Percentiles rank a stretch among this genome's conserved stretches.
Conservation (phyloP, 768 basidiomycete genomes). For the Tulasnella sp. region DNA sequence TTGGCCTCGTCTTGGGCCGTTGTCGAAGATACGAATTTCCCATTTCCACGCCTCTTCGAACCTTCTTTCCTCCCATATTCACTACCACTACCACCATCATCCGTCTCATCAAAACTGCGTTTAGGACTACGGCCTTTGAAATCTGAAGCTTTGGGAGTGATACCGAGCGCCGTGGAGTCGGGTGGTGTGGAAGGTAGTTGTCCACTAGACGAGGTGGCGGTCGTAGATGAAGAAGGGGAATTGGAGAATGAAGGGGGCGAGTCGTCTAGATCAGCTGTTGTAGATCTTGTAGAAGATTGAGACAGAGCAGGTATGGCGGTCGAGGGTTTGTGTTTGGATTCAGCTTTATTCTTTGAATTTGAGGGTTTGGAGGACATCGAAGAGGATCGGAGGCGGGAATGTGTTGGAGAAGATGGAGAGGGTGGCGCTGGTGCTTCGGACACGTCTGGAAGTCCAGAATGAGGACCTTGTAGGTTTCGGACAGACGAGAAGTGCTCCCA, state of each 20-base stretch:
- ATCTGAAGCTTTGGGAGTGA: not conserved
- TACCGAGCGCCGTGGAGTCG: not conserved
- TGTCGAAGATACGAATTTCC: constrained; percentile 20
- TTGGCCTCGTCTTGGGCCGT: constrained; percentile 26
- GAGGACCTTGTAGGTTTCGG: constrained; percentile 73
- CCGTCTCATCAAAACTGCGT: constrained; percentile 47
- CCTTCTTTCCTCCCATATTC: constrained; percentile 24
- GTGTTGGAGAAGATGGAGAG: not conserved
- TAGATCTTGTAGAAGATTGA: not conserved
- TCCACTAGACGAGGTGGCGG: constrained; percentile 27
- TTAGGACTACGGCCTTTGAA: constrained; percentile 30
- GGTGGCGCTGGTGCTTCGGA: constrained; percentile 30
- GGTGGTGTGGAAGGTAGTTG: constrained; percentile 4
- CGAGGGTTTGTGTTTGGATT: no score
- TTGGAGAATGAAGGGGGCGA: not conserved
- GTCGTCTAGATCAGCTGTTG: no score
- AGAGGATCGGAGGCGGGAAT: no score
- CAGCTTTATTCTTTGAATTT: no score
- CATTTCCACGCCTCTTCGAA: not conserved
- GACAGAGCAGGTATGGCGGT: not conserved
- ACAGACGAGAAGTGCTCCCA: constrained; percentile 96
- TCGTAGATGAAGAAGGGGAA: constrained; percentile 19
- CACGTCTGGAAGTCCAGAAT: constrained; percentile 57
- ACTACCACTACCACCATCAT: constrained; percentile 26
- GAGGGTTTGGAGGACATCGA: no score